These are phyloP conservation scores for Mangifera indica DNA, from an alignment of 345 rosid species.

Conservation along the genomic window DNA sequence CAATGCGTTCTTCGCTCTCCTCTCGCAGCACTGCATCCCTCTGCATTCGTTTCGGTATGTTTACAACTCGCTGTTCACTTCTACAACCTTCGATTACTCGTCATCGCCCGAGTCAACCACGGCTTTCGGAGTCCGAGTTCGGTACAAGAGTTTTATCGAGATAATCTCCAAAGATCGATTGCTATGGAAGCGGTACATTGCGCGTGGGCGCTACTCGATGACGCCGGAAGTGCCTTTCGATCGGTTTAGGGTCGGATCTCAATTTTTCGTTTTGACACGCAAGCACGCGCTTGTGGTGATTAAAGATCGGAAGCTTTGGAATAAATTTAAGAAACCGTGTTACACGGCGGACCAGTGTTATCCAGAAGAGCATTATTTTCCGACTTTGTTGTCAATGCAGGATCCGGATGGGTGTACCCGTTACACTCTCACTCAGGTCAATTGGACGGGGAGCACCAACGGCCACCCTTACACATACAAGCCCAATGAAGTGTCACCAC, in stretches of 20 bases:
- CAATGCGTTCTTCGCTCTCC: conserved; percentile 75
- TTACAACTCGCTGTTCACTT: conserved; percentile 54
- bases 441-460: conserved; percentile 79
- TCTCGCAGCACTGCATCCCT: conserved; percentile 86
- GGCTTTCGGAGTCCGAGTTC: conserved; percentile 48
- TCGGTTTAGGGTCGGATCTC: conserved; percentile 80
- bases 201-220: conserved; percentile 75
- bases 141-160: conserved; percentile 77
- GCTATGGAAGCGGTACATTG: conserved; percentile 80
- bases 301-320: conserved; percentile 72
- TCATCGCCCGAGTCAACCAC: conserved; percentile 25
- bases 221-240: conserved; percentile 75
- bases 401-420: conserved; percentile 70
- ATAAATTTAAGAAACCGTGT: conserved; percentile 75
- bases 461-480: conserved; percentile 84
- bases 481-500: conserved; percentile 54
- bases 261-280: conserved; percentile 82
- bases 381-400: conserved; percentile 77
- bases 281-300: conserved; percentile 69
- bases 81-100: conserved; percentile 52
- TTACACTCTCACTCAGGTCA: conserved; percentile 72
- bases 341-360: conserved; percentile 70
- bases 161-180: conserved; percentile 55
- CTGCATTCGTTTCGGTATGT: conserved; percentile 72
- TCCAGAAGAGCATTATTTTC: conserved; percentile 98